A percentile compares a stretch with the other conserved stretches of the same genome.
Evolutionary conservation across 352 stramenopile species (phyloP).

Genomic region (Globisporangium camurandrum): DNA sequence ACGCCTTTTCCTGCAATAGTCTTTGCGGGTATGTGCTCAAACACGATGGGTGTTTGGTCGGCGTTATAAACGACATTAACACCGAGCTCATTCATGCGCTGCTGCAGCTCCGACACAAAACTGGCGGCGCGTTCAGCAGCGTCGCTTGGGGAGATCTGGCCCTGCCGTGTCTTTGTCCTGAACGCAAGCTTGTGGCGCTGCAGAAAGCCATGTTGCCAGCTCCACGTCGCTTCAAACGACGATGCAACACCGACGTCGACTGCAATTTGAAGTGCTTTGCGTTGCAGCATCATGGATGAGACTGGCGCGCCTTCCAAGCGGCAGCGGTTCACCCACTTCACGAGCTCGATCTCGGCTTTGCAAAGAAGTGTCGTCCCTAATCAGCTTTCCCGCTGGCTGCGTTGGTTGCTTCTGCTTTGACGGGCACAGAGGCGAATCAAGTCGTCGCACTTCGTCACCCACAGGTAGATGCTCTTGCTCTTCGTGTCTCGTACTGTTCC

Average conservation of each 20-base stretch:
- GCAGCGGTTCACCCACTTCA: background rate
- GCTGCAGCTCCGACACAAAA: background rate
- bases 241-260: background rate
- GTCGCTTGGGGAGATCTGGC: background rate
- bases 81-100: slow-evolving; percentile 1
- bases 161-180: background rate
- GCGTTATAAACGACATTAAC: slow-evolving; percentile 11
- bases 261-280: background rate
- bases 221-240: background rate
- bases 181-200: slow-evolving; percentile 1
- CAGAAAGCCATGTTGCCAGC: slow-evolving; percentile 5
- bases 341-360: background rate
- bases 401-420: background rate
- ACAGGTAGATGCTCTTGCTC: slow-evolving; percentile 9
- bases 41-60: slow-evolving; percentile 11
- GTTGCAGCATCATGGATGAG: background rate
- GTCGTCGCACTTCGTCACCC: slow-evolving; percentile 3
- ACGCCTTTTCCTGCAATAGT: slow-evolving; percentile 9
- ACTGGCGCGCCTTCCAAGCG: background rate
- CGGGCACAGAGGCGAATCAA: background rate
- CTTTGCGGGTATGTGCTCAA: slow-evolving; percentile 18
- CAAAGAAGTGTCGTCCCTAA: background rate
- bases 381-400: background rate
- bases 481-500: slow-evolving; percentile 2
- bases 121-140: background rate